These are phyloP conservation scores for Penicillium griseofulvum DNA, from an alignment of 2,329 filamentous ascomycete species.

Conservation along the genomic window DNA sequence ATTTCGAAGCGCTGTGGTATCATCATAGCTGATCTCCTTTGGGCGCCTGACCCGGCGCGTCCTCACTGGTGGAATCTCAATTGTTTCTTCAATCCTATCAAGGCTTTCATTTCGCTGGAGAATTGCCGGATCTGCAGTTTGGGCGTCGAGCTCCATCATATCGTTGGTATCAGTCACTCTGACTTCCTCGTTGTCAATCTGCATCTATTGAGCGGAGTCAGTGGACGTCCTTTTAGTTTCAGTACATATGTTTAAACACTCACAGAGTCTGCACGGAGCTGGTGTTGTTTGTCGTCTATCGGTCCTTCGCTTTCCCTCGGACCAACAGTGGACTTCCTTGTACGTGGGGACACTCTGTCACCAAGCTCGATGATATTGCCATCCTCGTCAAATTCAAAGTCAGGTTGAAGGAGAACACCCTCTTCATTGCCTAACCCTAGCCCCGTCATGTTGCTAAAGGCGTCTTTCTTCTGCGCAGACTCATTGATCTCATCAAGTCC, in stretches of 20 bases:
- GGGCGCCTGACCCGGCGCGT: not conserved
- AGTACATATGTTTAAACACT: not conserved
- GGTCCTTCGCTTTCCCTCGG: not conserved
- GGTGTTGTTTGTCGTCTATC: not conserved
- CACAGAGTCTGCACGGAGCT: slow-evolving; percentile 3
- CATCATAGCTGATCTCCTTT: slow-evolving; percentile 50
- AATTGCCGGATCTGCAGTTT: not conserved
- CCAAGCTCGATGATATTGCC: slow-evolving; percentile 56
- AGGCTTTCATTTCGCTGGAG: not conserved
- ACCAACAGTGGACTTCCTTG: not conserved
- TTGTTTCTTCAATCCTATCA: not conserved
- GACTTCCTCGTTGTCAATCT: not conserved
- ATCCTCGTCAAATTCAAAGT: slow-evolving; percentile 62
- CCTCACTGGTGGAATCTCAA: slow-evolving; percentile 3
- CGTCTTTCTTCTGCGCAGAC: slow-evolving; percentile 33
- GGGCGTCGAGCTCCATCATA: not conserved
- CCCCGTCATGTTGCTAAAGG: slow-evolving; percentile 16
- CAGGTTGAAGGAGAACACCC: slow-evolving; percentile 51
- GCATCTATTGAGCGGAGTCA: slow-evolving; percentile 1
- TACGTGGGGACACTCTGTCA: slow-evolving; percentile 8
- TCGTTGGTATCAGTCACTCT: not conserved
- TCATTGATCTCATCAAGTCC: slow-evolving; percentile 42
- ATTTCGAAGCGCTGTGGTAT: slow-evolving; percentile 54
- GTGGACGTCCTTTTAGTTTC: not conserved
- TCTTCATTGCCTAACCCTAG: slow-evolving; percentile 39